Percentiles rank a stretch among this genome's conserved stretches.
These are phyloP conservation scores for Puccinia sorghi DNA, from an alignment of 1,284 basidiomycete species.

Conservation along the genomic window DNA sequence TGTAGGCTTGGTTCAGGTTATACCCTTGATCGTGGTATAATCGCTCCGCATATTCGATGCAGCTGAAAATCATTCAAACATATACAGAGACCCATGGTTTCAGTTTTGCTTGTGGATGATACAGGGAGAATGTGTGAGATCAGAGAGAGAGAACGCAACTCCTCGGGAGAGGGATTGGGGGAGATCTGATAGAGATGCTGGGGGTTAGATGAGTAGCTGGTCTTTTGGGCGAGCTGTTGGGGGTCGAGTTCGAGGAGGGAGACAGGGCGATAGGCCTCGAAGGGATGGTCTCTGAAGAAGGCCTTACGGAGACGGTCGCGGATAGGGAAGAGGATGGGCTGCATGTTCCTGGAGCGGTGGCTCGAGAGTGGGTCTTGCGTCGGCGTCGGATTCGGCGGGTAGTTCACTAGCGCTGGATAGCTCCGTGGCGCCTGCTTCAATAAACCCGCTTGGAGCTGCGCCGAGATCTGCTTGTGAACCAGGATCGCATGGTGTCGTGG, in stretches of 20 bases:
- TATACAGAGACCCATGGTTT: no score
- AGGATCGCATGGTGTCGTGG: slow-evolving; percentile 43
- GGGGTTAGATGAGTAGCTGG: background rate
- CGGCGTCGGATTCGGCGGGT: slow-evolving; percentile 45
- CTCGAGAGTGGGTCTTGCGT: slow-evolving; percentile 17
- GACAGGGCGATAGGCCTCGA: slow-evolving; percentile 47
- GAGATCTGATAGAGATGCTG: slow-evolving; percentile 21
- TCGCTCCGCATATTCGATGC: slow-evolving; percentile 36
- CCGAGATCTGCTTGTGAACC: slow-evolving; percentile 45
- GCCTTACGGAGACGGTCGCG: slow-evolving; percentile 31
- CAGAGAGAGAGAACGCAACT: slow-evolving; percentile 1
- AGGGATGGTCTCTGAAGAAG: slow-evolving; percentile 48
- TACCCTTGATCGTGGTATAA: slow-evolving; percentile 18
- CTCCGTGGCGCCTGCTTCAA: slow-evolving; percentile 31
- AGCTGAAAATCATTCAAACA: slow-evolving; percentile 21
- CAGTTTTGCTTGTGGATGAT: no score
- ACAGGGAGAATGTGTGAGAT: background rate
- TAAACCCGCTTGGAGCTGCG: slow-evolving; percentile 22
- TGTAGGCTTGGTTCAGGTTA: slow-evolving; percentile 42
- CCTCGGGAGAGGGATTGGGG: slow-evolving; percentile 29
- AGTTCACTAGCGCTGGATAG: slow-evolving; percentile 33
- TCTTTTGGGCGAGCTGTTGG: no score
- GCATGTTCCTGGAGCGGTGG: background rate
- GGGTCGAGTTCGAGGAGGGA: slow-evolving; percentile 38
- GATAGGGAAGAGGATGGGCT: slow-evolving; percentile 26